Conservation (phyloP, 305 asterid genomes). For the Andrographis paniculata region DNA sequence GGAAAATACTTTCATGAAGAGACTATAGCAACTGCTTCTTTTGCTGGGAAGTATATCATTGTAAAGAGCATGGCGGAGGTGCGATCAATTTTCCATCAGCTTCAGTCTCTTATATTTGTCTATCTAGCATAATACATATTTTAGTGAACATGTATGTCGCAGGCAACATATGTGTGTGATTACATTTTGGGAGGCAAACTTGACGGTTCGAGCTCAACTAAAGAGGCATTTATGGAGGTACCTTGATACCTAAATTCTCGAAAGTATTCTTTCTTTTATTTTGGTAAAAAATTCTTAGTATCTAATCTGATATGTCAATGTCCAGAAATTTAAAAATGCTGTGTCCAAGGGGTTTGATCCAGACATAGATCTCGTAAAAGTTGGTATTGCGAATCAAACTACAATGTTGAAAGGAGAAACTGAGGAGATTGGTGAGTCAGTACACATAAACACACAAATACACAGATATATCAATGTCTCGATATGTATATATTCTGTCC, state of each 20-base stretch:
- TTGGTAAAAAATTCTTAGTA: conserved; percentile 24
- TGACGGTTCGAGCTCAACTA: conserved; percentile 97
- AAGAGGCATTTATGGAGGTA: conserved; percentile 90
- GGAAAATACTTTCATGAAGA: conserved; percentile 93
- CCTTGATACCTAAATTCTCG: conserved; percentile 11
- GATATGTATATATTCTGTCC: neutral
- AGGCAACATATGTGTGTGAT: conserved; percentile 63
- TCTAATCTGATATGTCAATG: conserved; percentile 12
- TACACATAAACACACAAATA: too few relatives aligned
- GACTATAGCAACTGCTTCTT: conserved; percentile 97
- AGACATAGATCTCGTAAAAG: conserved; percentile 68
- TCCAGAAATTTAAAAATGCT: conserved; percentile 84
- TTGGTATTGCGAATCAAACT: conserved; percentile 97
- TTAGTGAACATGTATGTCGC: conserved; percentile 13
- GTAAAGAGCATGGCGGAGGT: conserved; percentile 96
- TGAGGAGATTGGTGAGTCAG: conserved; percentile 84
- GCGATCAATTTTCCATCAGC: conserved; percentile 15
- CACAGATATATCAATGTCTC: too few relatives aligned
- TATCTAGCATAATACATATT: conserved; percentile 4
- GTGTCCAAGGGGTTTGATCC: conserved; percentile 92
- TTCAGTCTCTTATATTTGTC: neutral
- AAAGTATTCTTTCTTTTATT: neutral
- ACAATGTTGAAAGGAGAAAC: conserved; percentile 99
- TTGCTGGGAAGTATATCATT: conserved; percentile 82
- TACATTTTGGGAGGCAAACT: conserved; percentile 85